phyloP scores from a whole-genome alignment of 2,329 filamentous ascomycete species.

The Calcarisporium arbuscula region DNA sequence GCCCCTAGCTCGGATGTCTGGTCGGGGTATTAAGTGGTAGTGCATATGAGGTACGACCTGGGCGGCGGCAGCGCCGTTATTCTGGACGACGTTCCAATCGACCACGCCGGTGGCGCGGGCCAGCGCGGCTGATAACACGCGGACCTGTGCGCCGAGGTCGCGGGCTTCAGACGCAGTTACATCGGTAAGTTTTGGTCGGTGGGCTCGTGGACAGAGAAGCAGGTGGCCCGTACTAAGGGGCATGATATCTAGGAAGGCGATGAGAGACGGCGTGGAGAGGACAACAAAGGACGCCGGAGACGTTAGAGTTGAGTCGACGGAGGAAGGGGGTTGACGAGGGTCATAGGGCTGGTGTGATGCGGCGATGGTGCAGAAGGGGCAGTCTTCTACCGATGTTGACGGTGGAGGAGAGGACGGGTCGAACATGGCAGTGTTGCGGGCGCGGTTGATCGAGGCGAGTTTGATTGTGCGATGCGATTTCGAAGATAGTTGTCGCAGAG shows the following conservation, averaged over 20 bases:
- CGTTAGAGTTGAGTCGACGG: slow-evolving; percentile 26
- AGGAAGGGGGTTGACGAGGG: slow-evolving; percentile 30
- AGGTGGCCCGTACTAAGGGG: slow-evolving; percentile 80
- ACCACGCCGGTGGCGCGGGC: slow-evolving; percentile 60
- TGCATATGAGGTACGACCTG: slow-evolving; percentile 93
- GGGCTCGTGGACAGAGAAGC: slow-evolving; percentile 70
- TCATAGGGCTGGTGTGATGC: slow-evolving; percentile 41
- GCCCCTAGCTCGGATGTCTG: slow-evolving; percentile 53
- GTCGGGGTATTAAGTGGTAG: slow-evolving; percentile 88
- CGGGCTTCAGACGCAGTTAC: slow-evolving; percentile 56
- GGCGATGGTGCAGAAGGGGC: slow-evolving; percentile 59
- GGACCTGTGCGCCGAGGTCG: slow-evolving; percentile 62
- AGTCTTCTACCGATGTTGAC: slow-evolving; percentile 27
- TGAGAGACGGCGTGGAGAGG: slow-evolving; percentile 66
- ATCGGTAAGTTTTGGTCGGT: slow-evolving; percentile 73
- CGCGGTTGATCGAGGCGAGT: too few relatives aligned
- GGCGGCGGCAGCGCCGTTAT: slow-evolving; percentile 83
- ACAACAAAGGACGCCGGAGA: slow-evolving; percentile 55
- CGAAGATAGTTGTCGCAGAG: neutral
- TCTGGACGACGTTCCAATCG: slow-evolving; percentile 97
- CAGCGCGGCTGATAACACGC: slow-evolving; percentile 66
- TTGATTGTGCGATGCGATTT: too few relatives aligned
- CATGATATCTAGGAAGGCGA: slow-evolving; percentile 92
- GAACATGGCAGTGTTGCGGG: too few relatives aligned
- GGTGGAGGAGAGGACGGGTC: slow-evolving; percentile 27